Evolutionary conservation across 2,329 filamentous ascomycete genomes (phyloP), one percentile per base, ranked within the genome.

Genomic region (Curvularia sp.): DNA sequence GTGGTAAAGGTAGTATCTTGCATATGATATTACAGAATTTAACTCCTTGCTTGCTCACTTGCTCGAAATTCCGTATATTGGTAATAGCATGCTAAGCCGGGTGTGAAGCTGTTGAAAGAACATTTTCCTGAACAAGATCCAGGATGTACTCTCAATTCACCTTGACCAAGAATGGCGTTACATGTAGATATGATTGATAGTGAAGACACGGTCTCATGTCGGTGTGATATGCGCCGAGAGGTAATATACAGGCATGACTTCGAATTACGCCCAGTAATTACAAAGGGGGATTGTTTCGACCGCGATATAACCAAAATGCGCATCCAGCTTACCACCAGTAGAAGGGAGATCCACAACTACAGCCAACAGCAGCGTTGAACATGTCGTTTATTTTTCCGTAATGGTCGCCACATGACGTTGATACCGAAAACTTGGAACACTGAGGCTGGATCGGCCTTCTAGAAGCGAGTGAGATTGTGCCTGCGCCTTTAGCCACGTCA

Each of bases 381-480:
- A 44, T 28, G 22, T n/a, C 13, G 33, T 38, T 38, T 44, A 15
- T 26, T 26, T 24, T 15, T 26, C 42, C 13, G 22, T 13, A 44
- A 26, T 44, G 10, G 3, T 44, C 12, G 42, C 42, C 42, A 44
- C 42, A 44, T 44, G 42, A 44, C 42, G 42, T 47, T 20, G 44
- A 47, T 28, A 26, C n/a, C 18, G 28, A 47, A 47, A 47, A 30
- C 28, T 47, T 31, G 44, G 44, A 31, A 8, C 10, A 9, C 13
- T 30, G 26, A 20, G 43, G 43, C 44, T 30, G n/a, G 44, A 31
- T 28, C 12, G 20, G 33, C 10, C 51, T 50, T 58, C 56, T 58
- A 55, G 56, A 58, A 50, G 52, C 28, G 7, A 39, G n/a, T 30
- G 22, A 13, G 39, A 12, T 42, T 20, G 44, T 47, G 18, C 44